These are phyloP conservation scores for Beta vulgaris DNA, from an alignment of 148 eudicot species.

Conservation along the genomic window DNA sequence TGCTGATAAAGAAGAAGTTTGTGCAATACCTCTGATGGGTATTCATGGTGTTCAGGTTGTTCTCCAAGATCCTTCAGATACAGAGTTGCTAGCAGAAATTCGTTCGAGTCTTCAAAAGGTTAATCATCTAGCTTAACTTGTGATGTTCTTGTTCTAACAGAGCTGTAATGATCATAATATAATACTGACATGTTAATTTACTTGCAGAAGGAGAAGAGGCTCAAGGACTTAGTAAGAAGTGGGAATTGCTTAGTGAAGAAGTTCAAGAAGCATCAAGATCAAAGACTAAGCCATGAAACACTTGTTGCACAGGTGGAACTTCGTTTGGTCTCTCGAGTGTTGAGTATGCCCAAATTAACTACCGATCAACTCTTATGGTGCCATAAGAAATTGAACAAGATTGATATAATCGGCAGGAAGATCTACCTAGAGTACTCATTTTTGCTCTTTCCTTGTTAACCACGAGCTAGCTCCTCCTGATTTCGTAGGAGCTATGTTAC, in stretches of 20 bases:
- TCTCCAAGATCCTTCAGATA: slow-evolving; percentile 44
- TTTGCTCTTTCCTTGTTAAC: slow-evolving; percentile 66
- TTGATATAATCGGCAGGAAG: slow-evolving; percentile 47
- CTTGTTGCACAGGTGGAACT: slow-evolving; percentile 64
- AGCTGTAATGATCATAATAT: too few species aligned
- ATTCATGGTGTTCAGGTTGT: slow-evolving; percentile 38
- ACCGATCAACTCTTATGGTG: slow-evolving; percentile 78
- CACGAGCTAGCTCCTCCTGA: too few species aligned
- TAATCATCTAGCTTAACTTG: background rate
- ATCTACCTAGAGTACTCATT: slow-evolving; percentile 61
- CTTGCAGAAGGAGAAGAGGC: slow-evolving; percentile 78
- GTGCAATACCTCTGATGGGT: slow-evolving; percentile 31
- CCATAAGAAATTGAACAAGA: slow-evolving; percentile 55
- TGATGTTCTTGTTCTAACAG: background rate
- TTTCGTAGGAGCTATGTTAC: too few species aligned
- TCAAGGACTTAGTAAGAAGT: slow-evolving; percentile 64
- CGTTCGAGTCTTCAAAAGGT: slow-evolving; percentile 68
- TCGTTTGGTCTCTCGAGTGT: slow-evolving; percentile 62
- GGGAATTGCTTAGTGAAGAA: slow-evolving; percentile 79
- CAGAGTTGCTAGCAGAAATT: slow-evolving; percentile 43
- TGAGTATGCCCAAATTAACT: slow-evolving; percentile 52
- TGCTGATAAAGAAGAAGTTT: slow-evolving; percentile 51
- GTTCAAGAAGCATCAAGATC: slow-evolving; percentile 60
- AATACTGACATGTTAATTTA: background rate
- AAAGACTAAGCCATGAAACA: slow-evolving; percentile 29